A percentile compares a stretch with the other conserved stretches of the same genome.
Conservation (phyloP, 306 rosid genomes). For the Prunus mira region DNA sequence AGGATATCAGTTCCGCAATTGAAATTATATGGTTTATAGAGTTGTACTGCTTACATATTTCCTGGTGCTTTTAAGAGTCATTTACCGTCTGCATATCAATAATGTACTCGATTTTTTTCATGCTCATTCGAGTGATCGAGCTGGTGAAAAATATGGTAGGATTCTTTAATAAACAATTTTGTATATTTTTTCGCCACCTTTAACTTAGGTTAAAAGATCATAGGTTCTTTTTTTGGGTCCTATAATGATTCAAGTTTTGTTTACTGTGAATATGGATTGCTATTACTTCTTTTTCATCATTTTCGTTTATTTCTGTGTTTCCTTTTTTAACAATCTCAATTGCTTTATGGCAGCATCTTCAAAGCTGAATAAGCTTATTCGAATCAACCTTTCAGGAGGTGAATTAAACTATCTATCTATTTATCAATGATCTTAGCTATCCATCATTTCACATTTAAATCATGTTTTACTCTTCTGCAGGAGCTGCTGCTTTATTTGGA, state of each 20-base stretch:
- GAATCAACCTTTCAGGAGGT: conserved; percentile 48
- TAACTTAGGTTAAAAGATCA: not conserved
- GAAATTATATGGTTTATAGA: not conserved
- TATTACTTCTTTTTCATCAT: not conserved
- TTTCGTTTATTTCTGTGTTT: not conserved
- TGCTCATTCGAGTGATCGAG: not conserved
- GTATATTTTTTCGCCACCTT: not conserved
- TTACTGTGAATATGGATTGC: not conserved
- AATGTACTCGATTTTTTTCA: not conserved
- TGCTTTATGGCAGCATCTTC: conserved; percentile 54
- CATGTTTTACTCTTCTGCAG: conserved; percentile 43
- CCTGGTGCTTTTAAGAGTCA: not conserved
- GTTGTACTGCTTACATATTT: not conserved
- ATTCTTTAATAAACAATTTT: not conserved
- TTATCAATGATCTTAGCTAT: not conserved
- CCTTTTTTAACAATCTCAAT: conserved; percentile 23
- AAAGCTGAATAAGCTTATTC: conserved; percentile 38
- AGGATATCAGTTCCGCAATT: not conserved
- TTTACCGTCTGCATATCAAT: not conserved
- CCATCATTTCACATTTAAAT: conserved; percentile 10
- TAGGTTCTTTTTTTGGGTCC: not conserved
- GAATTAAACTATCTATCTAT: conserved; percentile 22
- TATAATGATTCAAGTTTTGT: not conserved
- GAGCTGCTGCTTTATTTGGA: conserved; percentile 47
- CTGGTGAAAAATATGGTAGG: not conserved